phyloP scores from a whole-genome alignment of 2,329 filamentous ascomycete species.

The Aspergillus flavus region DNA sequence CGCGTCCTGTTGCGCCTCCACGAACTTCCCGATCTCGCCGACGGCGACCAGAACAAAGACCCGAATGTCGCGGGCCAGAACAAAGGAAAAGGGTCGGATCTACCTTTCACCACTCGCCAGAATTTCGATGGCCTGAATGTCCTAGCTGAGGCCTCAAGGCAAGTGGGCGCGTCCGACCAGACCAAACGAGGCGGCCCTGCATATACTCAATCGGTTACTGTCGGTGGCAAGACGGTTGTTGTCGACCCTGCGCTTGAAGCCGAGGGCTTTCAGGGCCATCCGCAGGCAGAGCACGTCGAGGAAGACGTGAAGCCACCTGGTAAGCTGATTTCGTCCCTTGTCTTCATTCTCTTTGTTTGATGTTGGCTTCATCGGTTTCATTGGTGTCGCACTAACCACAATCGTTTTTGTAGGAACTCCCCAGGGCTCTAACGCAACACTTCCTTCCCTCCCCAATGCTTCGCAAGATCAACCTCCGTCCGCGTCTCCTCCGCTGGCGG shows the following conservation, averaged over 20 bases:
- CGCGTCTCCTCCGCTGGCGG: slow-evolving; percentile 37
- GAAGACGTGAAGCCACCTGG: slow-evolving; percentile 27
- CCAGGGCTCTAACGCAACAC: slow-evolving; percentile 32
- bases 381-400: slow-evolving; percentile 18
- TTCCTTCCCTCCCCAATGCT: slow-evolving; percentile 37
- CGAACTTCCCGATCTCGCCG: slow-evolving; percentile 63
- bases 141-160: slow-evolving; percentile 82
- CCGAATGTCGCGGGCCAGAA: slow-evolving; percentile 33
- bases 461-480: slow-evolving; percentile 36
- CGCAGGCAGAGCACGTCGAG: slow-evolving; percentile 31
- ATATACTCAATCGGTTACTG: slow-evolving; percentile 43
- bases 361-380: slow-evolving; percentile 2
- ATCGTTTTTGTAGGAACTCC: slow-evolving; percentile 28
- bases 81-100: slow-evolving; percentile 40
- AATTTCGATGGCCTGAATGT: slow-evolving; percentile 83
- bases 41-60: slow-evolving; percentile 43
- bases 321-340: slow-evolving; percentile 16
- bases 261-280: slow-evolving; percentile 41
- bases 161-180: slow-evolving; percentile 62
- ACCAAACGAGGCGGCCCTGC: slow-evolving; percentile 43
- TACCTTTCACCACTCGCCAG: slow-evolving; percentile 54
- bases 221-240: slow-evolving; percentile 45
- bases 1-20: slow-evolving; percentile 73
- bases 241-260: slow-evolving; percentile 47
- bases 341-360: slow-evolving; percentile 7